Base-by-base conservation (phyloP, 2,329 filamentous ascomycete species). In the Verticillium isaacii region DNA sequence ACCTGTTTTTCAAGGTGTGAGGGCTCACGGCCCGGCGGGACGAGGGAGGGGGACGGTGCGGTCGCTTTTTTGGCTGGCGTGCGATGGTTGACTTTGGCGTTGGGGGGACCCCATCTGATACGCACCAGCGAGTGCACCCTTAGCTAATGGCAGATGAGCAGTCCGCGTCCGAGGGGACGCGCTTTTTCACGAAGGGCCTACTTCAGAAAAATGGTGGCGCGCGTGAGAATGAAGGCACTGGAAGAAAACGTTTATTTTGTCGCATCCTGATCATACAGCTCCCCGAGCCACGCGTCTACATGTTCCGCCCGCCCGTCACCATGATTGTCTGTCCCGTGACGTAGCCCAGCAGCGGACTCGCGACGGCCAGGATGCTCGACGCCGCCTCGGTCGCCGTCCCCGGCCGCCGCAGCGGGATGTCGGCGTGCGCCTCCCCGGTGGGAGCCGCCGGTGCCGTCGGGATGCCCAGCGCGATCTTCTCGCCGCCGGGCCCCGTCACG, bases 271-370 rank as follows among this genome's bases (percentile, higher is more conserved):
- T 50, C 41, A n/a, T 50, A 23, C 34, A 36, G 41, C 17, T n/a
- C 41, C 23, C 8, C 9, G 41, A n/a, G 32, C 5, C 54, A n/a
- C 9, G n/a, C 3, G 32, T 17, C 54, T 73, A 87, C 79, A 86
- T 86, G 66, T 86, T 85, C 62, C 84, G 80, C 2, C 92, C 92
- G 15, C 92, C 92, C 5, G 91, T 95, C 59, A 95, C 91, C 78
- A 88, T 91, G 67, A 96, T 90, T 0, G 91, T 94, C 83, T 96
- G 92, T 0, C 93, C 92, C 65, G 85, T 89, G 4, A 96, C 91
- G 78, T 96, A 96, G 50, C 88, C 88, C 70, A 95, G 92, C 70
- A 93, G 74, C 32, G 93, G 92, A 71, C 91, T 94, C 2, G 88
- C 90, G 32, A 95, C 87, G 7, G 89, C 92, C 72, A 96, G 71